Percentiles rank a stretch among this genome's conserved stretches.
These are phyloP conservation scores for Saccharomyces uvarum DNA, from an alignment of 1,139 yeast genomes.

Conservation along the genomic window DNA sequence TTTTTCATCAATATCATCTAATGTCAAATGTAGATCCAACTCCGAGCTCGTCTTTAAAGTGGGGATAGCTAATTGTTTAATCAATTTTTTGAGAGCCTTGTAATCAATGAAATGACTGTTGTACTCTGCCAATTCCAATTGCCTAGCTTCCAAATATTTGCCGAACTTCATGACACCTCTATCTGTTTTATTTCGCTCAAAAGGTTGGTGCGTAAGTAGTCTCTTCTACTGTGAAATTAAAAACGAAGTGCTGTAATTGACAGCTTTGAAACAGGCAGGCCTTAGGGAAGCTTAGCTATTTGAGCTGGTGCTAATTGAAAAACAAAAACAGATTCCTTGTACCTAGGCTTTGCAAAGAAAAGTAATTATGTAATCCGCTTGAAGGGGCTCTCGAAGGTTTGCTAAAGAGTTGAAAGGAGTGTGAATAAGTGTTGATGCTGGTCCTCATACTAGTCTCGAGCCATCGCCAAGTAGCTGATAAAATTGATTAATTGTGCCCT, in stretches of 20 bases:
- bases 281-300: not conserved
- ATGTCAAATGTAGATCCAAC: constrained; percentile 1
- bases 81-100: constrained; percentile 72
- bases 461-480: not conserved
- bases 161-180: constrained; percentile 64
- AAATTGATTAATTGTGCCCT: not conserved
- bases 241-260: not conserved
- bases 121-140: constrained; percentile 89
- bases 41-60: constrained; percentile 1
- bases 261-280: not conserved
- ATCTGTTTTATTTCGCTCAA: not conserved
- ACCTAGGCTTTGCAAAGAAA: not conserved
- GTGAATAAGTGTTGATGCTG: not conserved
- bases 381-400: not conserved
- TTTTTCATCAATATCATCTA: constrained; percentile 26
- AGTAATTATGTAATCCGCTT: not conserved
- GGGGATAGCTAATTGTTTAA: constrained; percentile 43
- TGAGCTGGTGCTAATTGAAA: not conserved
- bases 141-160: constrained; percentile 87
- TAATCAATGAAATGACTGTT: constrained; percentile 90
- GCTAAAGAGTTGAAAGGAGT: not conserved
- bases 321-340: not conserved
- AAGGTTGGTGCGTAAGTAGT: not conserved
- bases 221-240: not conserved
- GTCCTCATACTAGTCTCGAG: not conserved